Conservation (phyloP, 2,329 filamentous ascomycete genomes). For the Claviceps fusiformis region DNA sequence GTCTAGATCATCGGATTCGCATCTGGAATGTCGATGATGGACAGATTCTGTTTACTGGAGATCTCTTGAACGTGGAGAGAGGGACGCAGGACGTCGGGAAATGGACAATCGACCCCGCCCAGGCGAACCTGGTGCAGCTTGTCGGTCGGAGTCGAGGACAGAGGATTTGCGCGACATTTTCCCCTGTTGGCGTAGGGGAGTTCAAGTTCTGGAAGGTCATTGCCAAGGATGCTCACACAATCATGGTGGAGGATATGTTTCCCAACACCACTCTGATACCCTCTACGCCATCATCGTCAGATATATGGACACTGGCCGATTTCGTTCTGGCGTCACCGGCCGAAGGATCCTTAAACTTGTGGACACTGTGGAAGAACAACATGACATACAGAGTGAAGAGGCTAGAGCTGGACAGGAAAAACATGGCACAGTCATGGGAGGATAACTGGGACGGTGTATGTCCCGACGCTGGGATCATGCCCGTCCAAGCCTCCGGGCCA, state of each 20-base stretch:
- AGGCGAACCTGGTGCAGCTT: conserved; percentile 63
- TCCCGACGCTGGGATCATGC: conserved; percentile 41
- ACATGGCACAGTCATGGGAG: conserved; percentile 47
- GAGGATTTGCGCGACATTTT: conserved; percentile 63
- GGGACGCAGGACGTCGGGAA: conserved; percentile 57
- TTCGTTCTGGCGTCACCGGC: conserved; percentile 49
- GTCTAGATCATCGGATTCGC: conserved; percentile 75
- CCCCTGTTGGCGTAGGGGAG: conserved; percentile 71
- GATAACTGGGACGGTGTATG: conserved; percentile 58
- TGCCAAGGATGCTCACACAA: conserved; percentile 47
- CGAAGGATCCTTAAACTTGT: conserved; percentile 47
- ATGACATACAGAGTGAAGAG: conserved; percentile 62
- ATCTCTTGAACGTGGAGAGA: conserved; percentile 57
- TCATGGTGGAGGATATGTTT: conserved; percentile 60
- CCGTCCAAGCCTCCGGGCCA: conserved; percentile 43
- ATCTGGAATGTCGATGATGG: conserved; percentile 83
- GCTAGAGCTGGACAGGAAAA: conserved; percentile 57
- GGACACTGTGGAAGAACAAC: conserved; percentile 78
- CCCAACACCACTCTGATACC: conserved; percentile 48
- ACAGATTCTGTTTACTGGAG: conserved; percentile 60
- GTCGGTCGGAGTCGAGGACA: conserved; percentile 43
- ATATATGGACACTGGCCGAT: conserved; percentile 69
- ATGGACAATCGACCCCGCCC: conserved; percentile 66
- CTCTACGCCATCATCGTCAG: conserved; percentile 54
- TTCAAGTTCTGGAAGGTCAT: conserved; percentile 88